Evolutionary conservation across 768 basidiomycete species (phyloP).

Genomic region (Russula foetens): DNA sequence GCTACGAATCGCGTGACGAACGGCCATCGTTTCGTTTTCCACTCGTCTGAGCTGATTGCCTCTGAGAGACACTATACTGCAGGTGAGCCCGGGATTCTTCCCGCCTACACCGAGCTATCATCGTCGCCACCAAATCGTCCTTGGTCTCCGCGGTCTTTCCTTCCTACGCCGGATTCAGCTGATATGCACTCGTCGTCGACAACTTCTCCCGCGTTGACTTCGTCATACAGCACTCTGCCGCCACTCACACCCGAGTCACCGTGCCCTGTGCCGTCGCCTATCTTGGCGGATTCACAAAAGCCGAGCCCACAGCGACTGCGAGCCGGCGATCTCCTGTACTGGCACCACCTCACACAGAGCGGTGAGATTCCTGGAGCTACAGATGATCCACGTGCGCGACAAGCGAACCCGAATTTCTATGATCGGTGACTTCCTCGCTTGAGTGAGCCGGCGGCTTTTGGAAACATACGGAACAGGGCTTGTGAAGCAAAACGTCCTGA

Average conservation of each 20-base stretch:
- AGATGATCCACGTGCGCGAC: constrained; percentile 53
- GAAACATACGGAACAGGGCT: neutral
- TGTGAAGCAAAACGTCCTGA: neutral
- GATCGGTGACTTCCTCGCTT: constrained; percentile 10
- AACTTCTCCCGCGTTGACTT: neutral
- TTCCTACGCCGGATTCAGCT: constrained; percentile 23
- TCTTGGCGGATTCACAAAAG: constrained; percentile 32
- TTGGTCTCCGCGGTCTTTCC: constrained; percentile 7
- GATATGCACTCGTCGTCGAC: constrained; percentile 7
- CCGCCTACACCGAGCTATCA: constrained; percentile 7
- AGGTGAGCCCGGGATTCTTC: constrained; percentile 45
- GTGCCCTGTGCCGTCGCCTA: constrained; percentile 23
- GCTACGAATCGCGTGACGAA: constrained; percentile 67
- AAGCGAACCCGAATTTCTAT: neutral
- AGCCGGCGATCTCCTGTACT: constrained; percentile 58
- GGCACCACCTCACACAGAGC: constrained; percentile 65
- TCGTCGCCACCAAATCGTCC: constrained; percentile 12
- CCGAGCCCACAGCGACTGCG: constrained; percentile 30
- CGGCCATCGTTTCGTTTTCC: constrained; percentile 83
- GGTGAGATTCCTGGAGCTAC: constrained; percentile 66
- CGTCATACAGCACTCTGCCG: constrained; percentile 5
- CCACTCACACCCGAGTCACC: constrained; percentile 13
- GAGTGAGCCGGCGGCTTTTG: neutral
- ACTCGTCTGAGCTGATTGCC: constrained; percentile 57
- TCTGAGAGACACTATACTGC: constrained; percentile 57